Percentiles rank a stretch among this genome's conserved stretches.
Evolutionary conservation across 345 rosid species (phyloP).

Genomic region (Citrus inodora): DNA sequence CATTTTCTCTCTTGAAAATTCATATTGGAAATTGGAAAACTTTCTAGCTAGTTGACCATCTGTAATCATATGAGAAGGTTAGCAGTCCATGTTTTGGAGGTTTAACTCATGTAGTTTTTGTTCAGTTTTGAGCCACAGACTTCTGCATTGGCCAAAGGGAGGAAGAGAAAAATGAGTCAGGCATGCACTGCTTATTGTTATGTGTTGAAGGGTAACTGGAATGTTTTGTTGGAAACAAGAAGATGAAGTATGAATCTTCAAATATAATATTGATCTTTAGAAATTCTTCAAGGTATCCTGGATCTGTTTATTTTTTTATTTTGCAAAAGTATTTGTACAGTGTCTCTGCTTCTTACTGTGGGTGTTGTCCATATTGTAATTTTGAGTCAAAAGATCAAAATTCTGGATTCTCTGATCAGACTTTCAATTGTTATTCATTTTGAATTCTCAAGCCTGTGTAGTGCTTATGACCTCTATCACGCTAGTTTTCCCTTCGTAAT

Average conservation of each 20-base stretch:
- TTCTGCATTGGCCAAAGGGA: not conserved
- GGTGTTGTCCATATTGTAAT: not conserved
- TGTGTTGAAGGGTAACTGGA: not conserved
- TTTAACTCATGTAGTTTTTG: not conserved
- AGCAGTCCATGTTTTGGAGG: not conserved
- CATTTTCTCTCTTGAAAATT: not conserved
- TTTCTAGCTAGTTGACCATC: not conserved
- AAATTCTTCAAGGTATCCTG: not conserved
- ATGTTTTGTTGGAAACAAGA: not conserved
- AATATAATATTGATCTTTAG: not conserved
- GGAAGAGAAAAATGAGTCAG: not conserved
- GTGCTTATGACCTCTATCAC: not conserved
- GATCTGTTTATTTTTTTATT: not conserved
- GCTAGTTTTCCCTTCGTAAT: not conserved
- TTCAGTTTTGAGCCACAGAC: not conserved
- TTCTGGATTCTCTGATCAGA: not conserved
- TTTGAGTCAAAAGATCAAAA: not conserved
- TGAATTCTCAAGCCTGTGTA: not conserved
- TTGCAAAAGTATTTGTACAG: not conserved
- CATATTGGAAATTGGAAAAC: not conserved
- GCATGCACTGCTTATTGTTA: not conserved
- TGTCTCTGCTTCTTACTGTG: not conserved
- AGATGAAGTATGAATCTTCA: not conserved
- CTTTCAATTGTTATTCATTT: not conserved
- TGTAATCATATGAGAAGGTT: not conserved